Base-by-base conservation (phyloP, 768 basidiomycete species). In the Phaeolepiota aurea region DNA sequence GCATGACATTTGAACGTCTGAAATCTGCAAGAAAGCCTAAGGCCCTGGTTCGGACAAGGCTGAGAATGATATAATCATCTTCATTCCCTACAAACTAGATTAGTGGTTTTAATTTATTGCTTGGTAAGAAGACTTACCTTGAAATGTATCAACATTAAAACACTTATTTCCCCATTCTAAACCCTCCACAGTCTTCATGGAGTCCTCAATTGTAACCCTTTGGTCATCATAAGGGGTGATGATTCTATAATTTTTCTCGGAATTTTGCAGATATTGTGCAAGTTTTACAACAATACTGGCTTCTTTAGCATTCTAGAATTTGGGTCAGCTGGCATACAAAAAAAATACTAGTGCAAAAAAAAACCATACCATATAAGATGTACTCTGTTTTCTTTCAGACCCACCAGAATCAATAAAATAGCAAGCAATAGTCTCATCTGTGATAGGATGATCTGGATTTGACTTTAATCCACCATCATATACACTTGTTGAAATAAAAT, bases 111-210 rank as follows among this genome's bases (percentile, higher is more conserved):
- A n/a, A 45, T n/a, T n/a, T n/a, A n/a, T n/a, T n/a, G n/a, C n/a
- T n/a, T n/a, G 41, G 32, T 44, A 30, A 37, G 43, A 43, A 44
- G 38, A 22, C 7, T 12, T 44, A 83, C 87, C 86, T 76, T 88
- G 87, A 46, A 88, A 88, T 5, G 85, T 82, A 55, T 89, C 87
- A 44, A 89, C 82, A 72, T 83, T 88, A 57, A 87, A 89, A 50
- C 79, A 81, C 42, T 72, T 87, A 49, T 89, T 72, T 22, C 68
- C 61, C 81, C 81, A 86, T 2, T 62, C 42, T 1, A 90, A 57
- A 0, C 64, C 69, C 38, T 66, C 58, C 37, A 46, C 54, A 1
- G 53, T 44, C 45, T 77, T 71, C 52, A 91, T 69, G 13, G 54
- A 54, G 3, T 62, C 52, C 56, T 88, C 82, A 54, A 90, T 70